These are phyloP conservation scores for Monosporozyma yasuniensis DNA, from an alignment of 805 yeast species.

Conservation along the genomic window DNA sequence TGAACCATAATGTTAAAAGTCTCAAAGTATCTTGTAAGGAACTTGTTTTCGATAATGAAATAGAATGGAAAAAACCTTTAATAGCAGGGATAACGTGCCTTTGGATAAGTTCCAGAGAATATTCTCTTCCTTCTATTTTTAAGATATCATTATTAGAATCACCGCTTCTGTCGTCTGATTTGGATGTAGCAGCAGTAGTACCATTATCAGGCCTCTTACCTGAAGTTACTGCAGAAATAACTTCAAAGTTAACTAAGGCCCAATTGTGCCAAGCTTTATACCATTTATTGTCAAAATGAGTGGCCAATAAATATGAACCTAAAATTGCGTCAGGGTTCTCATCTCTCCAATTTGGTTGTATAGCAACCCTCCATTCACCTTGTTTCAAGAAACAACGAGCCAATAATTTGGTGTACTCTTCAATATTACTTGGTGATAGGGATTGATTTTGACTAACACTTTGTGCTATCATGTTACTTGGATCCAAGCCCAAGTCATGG, in stretches of 20 bases:
- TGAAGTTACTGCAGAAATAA: constrained; percentile 50
- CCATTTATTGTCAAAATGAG: constrained; percentile 88
- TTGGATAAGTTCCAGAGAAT: constrained; percentile 50
- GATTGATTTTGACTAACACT: constrained; percentile 60
- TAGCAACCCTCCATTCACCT: constrained; percentile 92
- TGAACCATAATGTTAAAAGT: constrained; percentile 87
- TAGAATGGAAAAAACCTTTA: constrained; percentile 90
- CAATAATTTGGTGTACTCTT: constrained; percentile 69
- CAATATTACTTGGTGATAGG: constrained; percentile 51
- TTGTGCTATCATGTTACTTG: constrained; percentile 77
- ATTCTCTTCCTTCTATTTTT: constrained; percentile 20
- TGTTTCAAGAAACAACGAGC: constrained; percentile 93
- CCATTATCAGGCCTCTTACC: constrained; percentile 11
- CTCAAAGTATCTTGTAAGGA: constrained; percentile 90
- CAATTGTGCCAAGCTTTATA: constrained; percentile 98
- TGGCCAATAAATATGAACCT: constrained; percentile 87
- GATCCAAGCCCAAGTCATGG: constrained; percentile 74
- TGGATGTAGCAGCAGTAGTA: not conserved
- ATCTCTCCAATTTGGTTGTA: constrained; percentile 71
- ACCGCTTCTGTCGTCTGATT: not conserved
- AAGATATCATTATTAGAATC: constrained; percentile 12
- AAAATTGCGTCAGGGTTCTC: constrained; percentile 71
- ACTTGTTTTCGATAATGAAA: constrained; percentile 74
- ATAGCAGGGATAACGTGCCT: constrained; percentile 94
- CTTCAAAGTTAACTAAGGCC: constrained; percentile 96